These are phyloP conservation scores for Quercus wislizeni DNA, from an alignment of 306 rosid genomes.

Conservation along the genomic window DNA sequence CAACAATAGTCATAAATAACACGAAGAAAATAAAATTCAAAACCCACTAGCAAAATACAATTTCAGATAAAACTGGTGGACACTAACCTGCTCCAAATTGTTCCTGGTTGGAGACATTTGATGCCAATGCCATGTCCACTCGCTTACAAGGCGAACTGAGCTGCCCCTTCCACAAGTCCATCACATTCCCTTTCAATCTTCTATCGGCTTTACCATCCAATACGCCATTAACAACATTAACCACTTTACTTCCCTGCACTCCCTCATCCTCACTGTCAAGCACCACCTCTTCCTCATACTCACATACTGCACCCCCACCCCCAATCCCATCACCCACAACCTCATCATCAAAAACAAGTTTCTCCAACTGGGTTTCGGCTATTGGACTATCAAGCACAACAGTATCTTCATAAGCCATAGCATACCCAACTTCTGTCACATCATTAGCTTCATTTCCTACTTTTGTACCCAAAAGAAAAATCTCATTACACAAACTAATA, in stretches of 20 bases:
- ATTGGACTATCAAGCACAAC: conserved; percentile 33
- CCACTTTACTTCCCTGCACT: conserved; percentile 27
- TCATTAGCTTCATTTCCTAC: conserved; percentile 29
- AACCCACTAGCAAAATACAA: background rate
- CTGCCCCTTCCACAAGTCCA: conserved; percentile 21
- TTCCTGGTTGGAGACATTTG: conserved; percentile 17
- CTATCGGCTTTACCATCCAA: conserved; percentile 16
- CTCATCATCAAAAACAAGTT: conserved; percentile 30
- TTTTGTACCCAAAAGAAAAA: conserved; percentile 8
- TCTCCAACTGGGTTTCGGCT: conserved; percentile 28
- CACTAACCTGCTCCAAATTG: conserved; percentile 45
- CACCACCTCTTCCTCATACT: conserved; percentile 32
- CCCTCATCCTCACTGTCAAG: too few relatives aligned
- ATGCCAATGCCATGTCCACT: conserved; percentile 4
- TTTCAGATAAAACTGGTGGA: conserved; percentile 5
- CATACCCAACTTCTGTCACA: conserved; percentile 28
- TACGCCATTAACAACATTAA: conserved; percentile 16
- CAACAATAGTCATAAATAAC: too few relatives aligned
- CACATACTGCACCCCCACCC: conserved; percentile 8
- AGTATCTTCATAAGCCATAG: conserved; percentile 40
- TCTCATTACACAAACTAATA: background rate
- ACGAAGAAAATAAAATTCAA: background rate
- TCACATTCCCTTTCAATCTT: conserved; percentile 4
- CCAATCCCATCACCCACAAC: conserved; percentile 34
- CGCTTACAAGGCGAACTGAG: conserved; percentile 21